phyloP scores from a whole-genome alignment of 169 alveolate genomes.

The Theileria equi region DNA sequence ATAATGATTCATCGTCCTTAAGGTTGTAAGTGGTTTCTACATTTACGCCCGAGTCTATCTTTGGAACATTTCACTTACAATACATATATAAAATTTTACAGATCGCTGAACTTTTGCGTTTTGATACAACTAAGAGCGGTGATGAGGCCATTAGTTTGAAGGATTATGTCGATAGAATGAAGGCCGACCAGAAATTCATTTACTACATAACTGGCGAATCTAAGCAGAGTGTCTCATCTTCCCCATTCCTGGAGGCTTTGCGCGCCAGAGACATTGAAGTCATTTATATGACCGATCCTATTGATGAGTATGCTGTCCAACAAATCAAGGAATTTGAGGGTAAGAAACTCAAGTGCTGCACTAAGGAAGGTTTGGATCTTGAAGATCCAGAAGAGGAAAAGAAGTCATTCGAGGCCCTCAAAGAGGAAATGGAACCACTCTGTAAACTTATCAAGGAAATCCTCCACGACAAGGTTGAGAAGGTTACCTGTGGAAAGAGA shows the following conservation, averaged over 20 bases:
- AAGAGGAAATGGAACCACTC: constrained; percentile 95
- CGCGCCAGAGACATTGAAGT: constrained; percentile 96
- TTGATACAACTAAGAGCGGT: constrained; percentile 97
- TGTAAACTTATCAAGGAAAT: constrained; percentile 97
- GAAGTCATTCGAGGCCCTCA: constrained; percentile 93
- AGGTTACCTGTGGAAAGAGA: constrained; percentile 94
- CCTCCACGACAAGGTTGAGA: constrained; percentile 98
- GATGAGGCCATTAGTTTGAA: constrained; percentile 96
- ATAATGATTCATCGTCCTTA: constrained; percentile 57
- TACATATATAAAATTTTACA: constrained; percentile 13
- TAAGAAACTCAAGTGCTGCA: constrained; percentile 93
- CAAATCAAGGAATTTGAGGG: constrained; percentile 97
- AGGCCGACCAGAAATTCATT: constrained; percentile 98
- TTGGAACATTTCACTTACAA: constrained; percentile 2
- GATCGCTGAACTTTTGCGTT: constrained; percentile 95
- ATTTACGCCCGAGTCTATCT: constrained; percentile 41
- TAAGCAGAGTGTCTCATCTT: constrained; percentile 90
- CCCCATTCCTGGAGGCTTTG: constrained; percentile 98
- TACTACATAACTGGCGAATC: constrained; percentile 99
- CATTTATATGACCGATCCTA: constrained; percentile 98
- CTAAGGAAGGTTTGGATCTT: constrained; percentile 96
- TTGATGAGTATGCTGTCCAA: constrained; percentile 98
- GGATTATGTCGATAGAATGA: constrained; percentile 98
- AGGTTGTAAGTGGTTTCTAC: constrained; percentile 43
- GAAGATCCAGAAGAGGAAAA: constrained; percentile 97